A percentile compares a stretch with the other conserved stretches of the same genome.
These are phyloP conservation scores for Austroboletus novae-zelandiae DNA, from an alignment of 1,284 basidiomycete species.

Conservation along the genomic window DNA sequence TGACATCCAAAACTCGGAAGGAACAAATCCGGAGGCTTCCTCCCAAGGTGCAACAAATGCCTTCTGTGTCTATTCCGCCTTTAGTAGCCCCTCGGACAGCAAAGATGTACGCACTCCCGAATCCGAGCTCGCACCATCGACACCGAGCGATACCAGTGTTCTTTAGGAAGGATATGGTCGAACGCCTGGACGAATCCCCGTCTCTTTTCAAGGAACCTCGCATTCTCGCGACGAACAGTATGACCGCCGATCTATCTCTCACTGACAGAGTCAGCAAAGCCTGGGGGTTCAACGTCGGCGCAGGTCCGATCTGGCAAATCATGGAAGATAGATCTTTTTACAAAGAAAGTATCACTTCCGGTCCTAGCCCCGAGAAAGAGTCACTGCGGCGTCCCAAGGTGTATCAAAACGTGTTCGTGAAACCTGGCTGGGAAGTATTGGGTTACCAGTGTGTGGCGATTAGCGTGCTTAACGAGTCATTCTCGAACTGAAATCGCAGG, in stretches of 20 bases:
- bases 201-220: constrained; percentile 30
- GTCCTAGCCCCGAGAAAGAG: constrained; percentile 40
- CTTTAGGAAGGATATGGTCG: constrained; percentile 46
- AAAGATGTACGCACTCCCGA: constrained; percentile 54
- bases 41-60: no score
- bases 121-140: constrained; percentile 61
- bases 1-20: no score
- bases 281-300: constrained; percentile 68
- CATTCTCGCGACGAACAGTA: constrained; percentile 35
- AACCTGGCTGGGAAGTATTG: constrained; percentile 45
- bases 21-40: no score
- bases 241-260: constrained; percentile 30
- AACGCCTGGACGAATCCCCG: constrained; percentile 52
- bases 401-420: constrained; percentile 44
- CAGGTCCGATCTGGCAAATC: constrained; percentile 71
- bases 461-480: background rate
- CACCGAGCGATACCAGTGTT: constrained; percentile 64
- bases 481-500: constrained; percentile 34
- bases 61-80: constrained; percentile 3
- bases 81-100: constrained; percentile 36
- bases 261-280: constrained; percentile 49
- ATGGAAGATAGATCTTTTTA: constrained; percentile 74
- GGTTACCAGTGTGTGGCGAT: constrained; percentile 44
- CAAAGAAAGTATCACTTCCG: constrained; percentile 51
- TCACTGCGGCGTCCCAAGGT: constrained; percentile 55